These are phyloP conservation scores for Uncinocarpus reesii DNA, from an alignment of 2,329 filamentous ascomycete species.

Conservation along the genomic window DNA sequence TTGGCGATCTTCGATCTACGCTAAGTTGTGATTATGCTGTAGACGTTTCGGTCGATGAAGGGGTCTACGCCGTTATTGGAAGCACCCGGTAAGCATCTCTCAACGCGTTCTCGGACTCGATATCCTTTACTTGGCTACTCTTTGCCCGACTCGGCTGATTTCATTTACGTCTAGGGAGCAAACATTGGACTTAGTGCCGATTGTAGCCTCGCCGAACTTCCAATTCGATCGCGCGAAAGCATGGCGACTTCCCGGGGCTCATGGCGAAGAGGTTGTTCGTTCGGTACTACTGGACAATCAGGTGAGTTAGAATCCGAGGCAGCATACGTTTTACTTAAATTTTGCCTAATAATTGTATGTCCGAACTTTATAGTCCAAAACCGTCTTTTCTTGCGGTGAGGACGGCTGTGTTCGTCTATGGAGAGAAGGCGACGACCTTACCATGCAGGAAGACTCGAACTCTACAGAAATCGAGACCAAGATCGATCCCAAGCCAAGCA, in stretches of 20 bases:
- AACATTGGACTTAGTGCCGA: constrained; percentile 36
- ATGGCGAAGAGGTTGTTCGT: constrained; percentile 41
- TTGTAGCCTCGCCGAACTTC: constrained; percentile 29
- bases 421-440: constrained; percentile 18
- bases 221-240: constrained; percentile 32
- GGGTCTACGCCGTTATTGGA: constrained; percentile 39
- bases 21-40: constrained; percentile 51
- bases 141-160: constrained; percentile 9
- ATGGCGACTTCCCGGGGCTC: constrained; percentile 38
- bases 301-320: constrained; percentile 24
- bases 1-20: constrained; percentile 48
- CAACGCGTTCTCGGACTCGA: neutral
- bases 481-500: too few relatives aligned
- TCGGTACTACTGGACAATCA: constrained; percentile 37
- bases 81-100: constrained; percentile 38
- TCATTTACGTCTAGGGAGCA: constrained; percentile 24
- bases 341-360: neutral
- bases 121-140: neutral
- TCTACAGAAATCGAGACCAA: constrained; percentile 1
- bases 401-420: constrained; percentile 36
- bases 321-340: neutral
- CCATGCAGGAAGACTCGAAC: constrained; percentile 17
- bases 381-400: constrained; percentile 38
- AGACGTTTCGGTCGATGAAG: constrained; percentile 40
- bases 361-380: constrained; percentile 24